phyloP scores from a whole-genome alignment of 1,284 basidiomycete genomes.

The Malassezia vespertilionis region DNA sequence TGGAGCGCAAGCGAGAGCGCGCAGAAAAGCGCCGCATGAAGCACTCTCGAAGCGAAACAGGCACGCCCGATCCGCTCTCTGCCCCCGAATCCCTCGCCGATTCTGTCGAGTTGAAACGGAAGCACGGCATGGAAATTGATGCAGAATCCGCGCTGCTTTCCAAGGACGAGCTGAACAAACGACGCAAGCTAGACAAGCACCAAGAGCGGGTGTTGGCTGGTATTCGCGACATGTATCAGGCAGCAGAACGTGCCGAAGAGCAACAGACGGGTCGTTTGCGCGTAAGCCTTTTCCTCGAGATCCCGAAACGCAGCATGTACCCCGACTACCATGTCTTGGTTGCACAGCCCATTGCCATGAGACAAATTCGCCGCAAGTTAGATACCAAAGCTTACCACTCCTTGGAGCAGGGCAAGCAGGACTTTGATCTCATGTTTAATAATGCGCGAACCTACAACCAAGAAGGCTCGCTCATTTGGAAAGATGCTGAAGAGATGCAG shows the following conservation, averaged over 20 bases:
- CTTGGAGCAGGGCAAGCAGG: conserved; percentile 62
- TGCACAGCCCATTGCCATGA: conserved; percentile 68
- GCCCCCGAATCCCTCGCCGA: conserved; percentile 13
- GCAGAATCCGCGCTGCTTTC: conserved; percentile 29
- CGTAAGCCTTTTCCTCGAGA: conserved; percentile 46
- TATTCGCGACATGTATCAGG: conserved; percentile 67
- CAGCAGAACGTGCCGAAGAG: conserved; percentile 61
- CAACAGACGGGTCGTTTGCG: conserved; percentile 55
- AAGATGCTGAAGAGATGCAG: conserved; percentile 57
- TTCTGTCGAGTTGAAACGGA: conserved; percentile 30
- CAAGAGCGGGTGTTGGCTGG: conserved; percentile 64
- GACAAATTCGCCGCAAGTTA: conserved; percentile 72
- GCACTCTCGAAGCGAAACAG: too few relatives aligned
- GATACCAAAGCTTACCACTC: conserved; percentile 65
- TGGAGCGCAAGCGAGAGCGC: conserved; percentile 45
- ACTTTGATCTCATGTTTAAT: conserved; percentile 78
- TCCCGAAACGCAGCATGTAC: conserved; percentile 58
- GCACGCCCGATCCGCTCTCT: conserved; percentile 1
- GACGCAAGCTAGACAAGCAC: conserved; percentile 58
- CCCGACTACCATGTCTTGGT: conserved; percentile 67
- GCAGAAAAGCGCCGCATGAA: conserved; percentile 40
- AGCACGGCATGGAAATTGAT: conserved; percentile 8
- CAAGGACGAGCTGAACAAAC: conserved; percentile 51
- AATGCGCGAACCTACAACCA: conserved; percentile 61
- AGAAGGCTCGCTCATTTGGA: conserved; percentile 76